These are phyloP conservation scores for Haberlea rhodopensis DNA, from an alignment of 257 asterid species.

Conservation along the genomic window DNA sequence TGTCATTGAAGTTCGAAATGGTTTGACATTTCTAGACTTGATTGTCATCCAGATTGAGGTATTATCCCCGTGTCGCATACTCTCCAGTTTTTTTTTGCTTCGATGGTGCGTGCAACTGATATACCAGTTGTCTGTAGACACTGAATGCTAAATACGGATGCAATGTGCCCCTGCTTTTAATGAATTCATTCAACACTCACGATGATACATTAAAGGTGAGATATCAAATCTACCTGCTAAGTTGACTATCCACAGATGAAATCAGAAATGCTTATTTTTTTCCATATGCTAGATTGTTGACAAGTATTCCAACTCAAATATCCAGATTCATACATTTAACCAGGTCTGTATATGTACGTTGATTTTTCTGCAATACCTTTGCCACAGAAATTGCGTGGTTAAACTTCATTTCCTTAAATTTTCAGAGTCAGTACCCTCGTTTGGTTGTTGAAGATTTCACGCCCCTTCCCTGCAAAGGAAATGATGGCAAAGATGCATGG, in stretches of 20 bases:
- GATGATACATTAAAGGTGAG: slow-evolving; percentile 92
- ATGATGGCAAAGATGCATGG: slow-evolving; percentile 92
- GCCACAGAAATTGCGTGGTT: slow-evolving; percentile 8
- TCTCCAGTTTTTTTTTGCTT: slow-evolving; percentile 13
- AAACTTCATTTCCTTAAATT: slow-evolving; percentile 25
- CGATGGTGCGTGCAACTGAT: slow-evolving; percentile 29
- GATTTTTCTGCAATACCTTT: background rate
- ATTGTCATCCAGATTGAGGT: slow-evolving; percentile 98
- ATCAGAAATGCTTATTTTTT: slow-evolving; percentile 28
- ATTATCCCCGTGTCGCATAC: slow-evolving; percentile 15
- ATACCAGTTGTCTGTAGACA: slow-evolving; percentile 45
- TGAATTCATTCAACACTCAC: slow-evolving; percentile 99
- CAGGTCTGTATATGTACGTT: slow-evolving; percentile 54
- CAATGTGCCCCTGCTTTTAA: slow-evolving; percentile 85
- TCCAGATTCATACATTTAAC: slow-evolving; percentile 89
- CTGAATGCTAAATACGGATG: slow-evolving; percentile 88
- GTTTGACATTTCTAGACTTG: slow-evolving; percentile 94
- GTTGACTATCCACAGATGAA: slow-evolving; percentile 7
- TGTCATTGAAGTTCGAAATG: slow-evolving; percentile 96
- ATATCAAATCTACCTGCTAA: background rate
- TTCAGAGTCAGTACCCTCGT: slow-evolving; percentile 98
- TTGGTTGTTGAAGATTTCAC: slow-evolving; percentile 80
- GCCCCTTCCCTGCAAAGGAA: slow-evolving; percentile 87
- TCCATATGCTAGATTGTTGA: slow-evolving; percentile 67
- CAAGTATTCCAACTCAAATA: slow-evolving; percentile 66